Base-by-base conservation (phyloP, 352 stramenopile genomes). In the Thalassiosira gravida region DNA sequence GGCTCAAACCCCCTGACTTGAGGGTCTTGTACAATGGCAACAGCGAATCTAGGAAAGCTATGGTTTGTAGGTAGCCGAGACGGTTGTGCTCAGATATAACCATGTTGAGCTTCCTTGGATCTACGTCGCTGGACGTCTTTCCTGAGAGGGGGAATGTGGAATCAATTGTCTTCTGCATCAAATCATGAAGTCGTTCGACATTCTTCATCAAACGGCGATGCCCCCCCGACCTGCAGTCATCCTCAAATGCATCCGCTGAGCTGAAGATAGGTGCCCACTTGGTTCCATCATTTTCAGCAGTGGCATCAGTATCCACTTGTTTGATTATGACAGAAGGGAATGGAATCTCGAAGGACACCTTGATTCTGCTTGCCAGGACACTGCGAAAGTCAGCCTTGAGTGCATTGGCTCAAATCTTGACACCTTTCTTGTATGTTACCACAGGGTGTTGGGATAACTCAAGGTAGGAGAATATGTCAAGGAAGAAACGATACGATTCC, bases 1-100 rank as follows among this genome's bases (percentile, higher is more conserved):
- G 7, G 18, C 27, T 44, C 20, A 64, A n/a, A 1, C 55, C 55
- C 5, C 29, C 18, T 13, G 24, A 20, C 16, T 9, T 1, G 6
- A 20, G n/a, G n/a, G 18, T 46, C 11, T 64, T 49, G 16, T 27
- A 47, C 9, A 64, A 49, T 2, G 55, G 29, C 3, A 30, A 3
- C 3, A 64, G 16, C 3, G 13, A 49, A 16, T 64, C 20, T 3
- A 64, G 8, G 49, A 64, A 64, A 3, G 1, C 29, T 11, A 39
- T 52, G 13, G 53, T 27, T 37, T 67, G 53, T 11, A 24, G 35
- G 16, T 74, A 56, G 0, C 18, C 50, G 16, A 37, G 7, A 29
- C 53, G 52, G 35, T 59, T 58, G 35, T 74, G 53, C 14, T 67
- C 53, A 9, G 42, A 35, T 5, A 74, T 18, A 24, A 74, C 50